These are phyloP conservation scores for Cucurbita maxima DNA, from an alignment of 306 rosid species.

Conservation along the genomic window DNA sequence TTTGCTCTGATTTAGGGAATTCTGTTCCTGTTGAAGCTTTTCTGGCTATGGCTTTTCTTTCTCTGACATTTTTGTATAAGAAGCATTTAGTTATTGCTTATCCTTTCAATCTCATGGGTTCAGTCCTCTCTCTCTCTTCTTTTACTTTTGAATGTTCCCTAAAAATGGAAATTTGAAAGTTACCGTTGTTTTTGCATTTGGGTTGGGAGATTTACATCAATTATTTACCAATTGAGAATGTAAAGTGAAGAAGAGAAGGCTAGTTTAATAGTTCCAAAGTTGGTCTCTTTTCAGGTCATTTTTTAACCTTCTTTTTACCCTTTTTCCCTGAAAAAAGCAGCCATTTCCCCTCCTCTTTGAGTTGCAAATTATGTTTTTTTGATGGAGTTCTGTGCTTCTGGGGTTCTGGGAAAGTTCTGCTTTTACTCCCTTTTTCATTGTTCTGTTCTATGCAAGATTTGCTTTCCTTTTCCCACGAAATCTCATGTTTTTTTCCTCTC, in stretches of 20 bases:
- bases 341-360: not conserved
- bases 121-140: not conserved
- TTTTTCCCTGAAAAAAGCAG: not conserved
- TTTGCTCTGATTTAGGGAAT: not conserved
- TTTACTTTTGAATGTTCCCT: not conserved
- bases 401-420: constrained; percentile 13
- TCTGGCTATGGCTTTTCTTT: not conserved
- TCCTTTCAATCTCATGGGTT: not conserved
- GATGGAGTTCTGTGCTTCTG: constrained; percentile 31
- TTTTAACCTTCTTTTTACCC: not conserved
- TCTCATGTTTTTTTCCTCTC: not conserved
- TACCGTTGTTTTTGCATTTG: not conserved
- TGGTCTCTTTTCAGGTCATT: constrained; percentile 6
- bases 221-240: constrained; percentile 12
- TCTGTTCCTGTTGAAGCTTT: not conserved
- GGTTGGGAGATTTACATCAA: not conserved
- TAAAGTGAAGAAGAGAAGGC: constrained; percentile 17
- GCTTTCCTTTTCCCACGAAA: constrained; percentile 5
- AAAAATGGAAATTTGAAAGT: not conserved
- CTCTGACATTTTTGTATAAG: not conserved
- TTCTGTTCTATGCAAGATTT: constrained; percentile 3
- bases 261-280: constrained; percentile 20
- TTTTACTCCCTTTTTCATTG: not conserved
- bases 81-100: not conserved
- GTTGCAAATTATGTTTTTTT: not conserved